These are phyloP conservation scores for Candida tunisiensis DNA, from an alignment of 1,139 yeast species.

Conservation along the genomic window DNA sequence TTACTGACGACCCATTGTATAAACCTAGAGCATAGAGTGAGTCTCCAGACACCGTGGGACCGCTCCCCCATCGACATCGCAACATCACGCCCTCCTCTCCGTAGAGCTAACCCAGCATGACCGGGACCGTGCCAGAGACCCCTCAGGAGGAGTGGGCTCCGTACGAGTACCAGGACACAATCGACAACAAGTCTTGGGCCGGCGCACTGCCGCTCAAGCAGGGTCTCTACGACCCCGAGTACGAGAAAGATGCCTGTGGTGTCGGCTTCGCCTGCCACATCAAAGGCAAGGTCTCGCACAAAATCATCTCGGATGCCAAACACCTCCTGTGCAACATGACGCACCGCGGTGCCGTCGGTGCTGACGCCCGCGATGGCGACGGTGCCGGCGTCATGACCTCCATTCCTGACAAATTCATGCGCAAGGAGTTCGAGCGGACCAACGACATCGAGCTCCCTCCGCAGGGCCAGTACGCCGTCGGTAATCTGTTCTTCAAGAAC, in stretches of 20 bases:
- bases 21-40: too few relatives aligned
- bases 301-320: slow-evolving; percentile 78
- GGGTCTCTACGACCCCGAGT: slow-evolving; percentile 87
- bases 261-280: slow-evolving; percentile 95
- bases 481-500: slow-evolving; percentile 82
- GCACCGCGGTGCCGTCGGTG: slow-evolving; percentile 94
- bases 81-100: too few relatives aligned
- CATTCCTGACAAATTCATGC: slow-evolving; percentile 76
- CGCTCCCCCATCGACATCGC: too few relatives aligned
- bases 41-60: too few relatives aligned
- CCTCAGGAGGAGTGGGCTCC: slow-evolving; percentile 19
- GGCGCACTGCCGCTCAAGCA: slow-evolving; percentile 70
- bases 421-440: slow-evolving; percentile 52
- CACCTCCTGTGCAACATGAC: slow-evolving; percentile 91
- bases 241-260: slow-evolving; percentile 96
- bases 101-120: too few relatives aligned
- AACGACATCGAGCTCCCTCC: slow-evolving; percentile 49
- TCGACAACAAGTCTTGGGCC: slow-evolving; percentile 84
- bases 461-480: slow-evolving; percentile 84
- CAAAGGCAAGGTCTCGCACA: slow-evolving; percentile 77
- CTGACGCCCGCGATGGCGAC: slow-evolving; percentile 95
- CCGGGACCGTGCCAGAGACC: too few relatives aligned
- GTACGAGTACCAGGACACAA: slow-evolving; percentile 57
- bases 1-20: too few relatives aligned
- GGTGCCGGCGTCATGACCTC: slow-evolving; percentile 97